Evolutionary conservation across 495 filamentous ascomycete species (phyloP).

Genomic region (Emericellopsis terricola): DNA sequence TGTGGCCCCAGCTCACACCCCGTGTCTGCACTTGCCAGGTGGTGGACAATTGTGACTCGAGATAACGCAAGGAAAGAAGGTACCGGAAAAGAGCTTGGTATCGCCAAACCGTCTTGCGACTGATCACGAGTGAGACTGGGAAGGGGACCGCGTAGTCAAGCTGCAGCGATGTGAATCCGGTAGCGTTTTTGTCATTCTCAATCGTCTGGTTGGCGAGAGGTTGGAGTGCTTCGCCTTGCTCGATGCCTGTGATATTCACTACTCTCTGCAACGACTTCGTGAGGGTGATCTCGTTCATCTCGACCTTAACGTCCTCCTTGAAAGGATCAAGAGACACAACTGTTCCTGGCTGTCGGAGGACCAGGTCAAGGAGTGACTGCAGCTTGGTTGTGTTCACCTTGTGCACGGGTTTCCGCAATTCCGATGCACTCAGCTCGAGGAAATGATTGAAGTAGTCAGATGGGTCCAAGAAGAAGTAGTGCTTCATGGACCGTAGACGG

Average conservation of each 20-base stretch:
- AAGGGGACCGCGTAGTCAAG: slow-evolving; percentile 91
- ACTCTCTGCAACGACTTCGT: slow-evolving; percentile 90
- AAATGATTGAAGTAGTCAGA: slow-evolving; percentile 98
- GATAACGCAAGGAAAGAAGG: slow-evolving; percentile 68
- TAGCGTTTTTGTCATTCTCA: slow-evolving; percentile 71
- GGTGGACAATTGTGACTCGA: slow-evolving; percentile 66
- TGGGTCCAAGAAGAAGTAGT: slow-evolving; percentile 96
- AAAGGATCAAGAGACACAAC: slow-evolving; percentile 88
- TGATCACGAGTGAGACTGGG: slow-evolving; percentile 90
- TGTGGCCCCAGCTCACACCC: slow-evolving; percentile 67
- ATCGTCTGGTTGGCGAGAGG: slow-evolving; percentile 28
- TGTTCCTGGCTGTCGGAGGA: slow-evolving; percentile 85
- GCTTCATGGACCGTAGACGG: slow-evolving; percentile 75
- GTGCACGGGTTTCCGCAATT: slow-evolving; percentile 74
- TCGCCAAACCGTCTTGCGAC: slow-evolving; percentile 82
- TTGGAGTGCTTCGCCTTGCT: slow-evolving; percentile 57
- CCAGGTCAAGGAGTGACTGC: slow-evolving; percentile 84
- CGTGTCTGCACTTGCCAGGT: slow-evolving; percentile 85
- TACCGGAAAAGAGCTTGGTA: slow-evolving; percentile 96
- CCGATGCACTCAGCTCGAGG: slow-evolving; percentile 72
- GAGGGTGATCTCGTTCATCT: slow-evolving; percentile 86
- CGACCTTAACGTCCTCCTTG: slow-evolving; percentile 93
- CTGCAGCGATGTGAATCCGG: slow-evolving; percentile 78
- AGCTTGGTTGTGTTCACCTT: slow-evolving; percentile 81
- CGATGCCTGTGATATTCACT: slow-evolving; percentile 85